phyloP scores from a whole-genome alignment of 164 flowering plant genomes.

The Saururus chinensis region DNA sequence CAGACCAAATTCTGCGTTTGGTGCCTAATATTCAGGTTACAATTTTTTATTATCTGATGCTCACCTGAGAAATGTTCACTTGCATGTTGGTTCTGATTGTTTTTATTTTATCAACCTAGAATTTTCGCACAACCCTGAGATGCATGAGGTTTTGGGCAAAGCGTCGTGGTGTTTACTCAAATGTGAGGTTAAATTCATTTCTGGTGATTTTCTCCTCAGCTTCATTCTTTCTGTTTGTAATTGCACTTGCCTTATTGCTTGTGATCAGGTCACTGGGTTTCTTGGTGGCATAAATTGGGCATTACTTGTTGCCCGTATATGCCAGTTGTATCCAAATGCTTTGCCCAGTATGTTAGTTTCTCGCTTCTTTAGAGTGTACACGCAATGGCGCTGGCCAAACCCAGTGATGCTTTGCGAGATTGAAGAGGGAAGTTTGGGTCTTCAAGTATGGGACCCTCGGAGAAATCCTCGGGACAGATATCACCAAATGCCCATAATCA shows the following conservation, averaged over 20 bases:
- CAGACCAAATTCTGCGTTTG: conserved; percentile 73
- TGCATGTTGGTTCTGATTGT: conserved; percentile 1
- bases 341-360: conserved; percentile 46
- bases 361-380: conserved; percentile 51
- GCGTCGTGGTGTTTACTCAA: conserved; percentile 91
- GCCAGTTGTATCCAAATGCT: conserved; percentile 60
- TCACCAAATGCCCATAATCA: conserved; percentile 89
- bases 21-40: conserved; percentile 87
- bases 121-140: conserved; percentile 74
- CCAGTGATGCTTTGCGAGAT: conserved; percentile 59
- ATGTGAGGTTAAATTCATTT: conserved; percentile 31
- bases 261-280: conserved; percentile 42
- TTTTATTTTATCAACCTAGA: conserved; percentile 29
- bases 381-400: conserved; percentile 61
- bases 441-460: conserved; percentile 87
- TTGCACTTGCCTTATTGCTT: neutral
- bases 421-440: conserved; percentile 69
- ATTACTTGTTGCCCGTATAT: conserved; percentile 50
- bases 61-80: neutral
- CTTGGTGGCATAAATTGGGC: conserved; percentile 65
- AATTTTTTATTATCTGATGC: neutral
- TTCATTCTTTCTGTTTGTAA: neutral
- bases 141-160: conserved; percentile 95
- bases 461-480: conserved; percentile 50
- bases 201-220: neutral